Percentiles rank a stretch among this genome's conserved stretches.
These are phyloP conservation scores for Apiosordaria backusii DNA, from an alignment of 495 filamentous ascomycete species.

Conservation along the genomic window DNA sequence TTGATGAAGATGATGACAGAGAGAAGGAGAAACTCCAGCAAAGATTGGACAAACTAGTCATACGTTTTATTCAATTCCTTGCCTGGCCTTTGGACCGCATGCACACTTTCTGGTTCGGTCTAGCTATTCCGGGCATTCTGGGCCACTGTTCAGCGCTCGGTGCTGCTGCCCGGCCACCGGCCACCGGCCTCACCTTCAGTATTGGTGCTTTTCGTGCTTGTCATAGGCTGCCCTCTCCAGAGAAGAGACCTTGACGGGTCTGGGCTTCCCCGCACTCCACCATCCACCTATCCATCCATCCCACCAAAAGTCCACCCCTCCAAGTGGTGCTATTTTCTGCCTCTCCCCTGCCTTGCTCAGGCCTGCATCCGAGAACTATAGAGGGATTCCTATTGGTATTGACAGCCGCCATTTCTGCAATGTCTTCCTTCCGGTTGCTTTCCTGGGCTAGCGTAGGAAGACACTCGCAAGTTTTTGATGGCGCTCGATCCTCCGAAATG, in stretches of 20 bases:
- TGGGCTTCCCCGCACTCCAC: neutral
- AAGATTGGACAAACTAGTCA: neutral
- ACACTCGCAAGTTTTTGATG: neutral
- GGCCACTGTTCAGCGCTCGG: constrained; percentile 1
- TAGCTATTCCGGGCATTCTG: constrained; percentile 2
- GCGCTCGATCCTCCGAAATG: neutral
- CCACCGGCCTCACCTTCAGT: neutral
- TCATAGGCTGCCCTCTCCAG: neutral
- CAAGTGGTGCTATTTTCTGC: no score
- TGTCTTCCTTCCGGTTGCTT: neutral
- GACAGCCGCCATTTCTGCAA: constrained; percentile 3
- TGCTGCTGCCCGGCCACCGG: neutral
- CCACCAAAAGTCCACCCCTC: no score
- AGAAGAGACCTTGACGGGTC: neutral
- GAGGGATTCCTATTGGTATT: neutral
- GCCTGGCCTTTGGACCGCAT: no score
- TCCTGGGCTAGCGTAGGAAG: neutral
- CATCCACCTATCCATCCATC: no score
- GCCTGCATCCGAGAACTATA: neutral
- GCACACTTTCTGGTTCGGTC: neutral
- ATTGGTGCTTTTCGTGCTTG: no score
- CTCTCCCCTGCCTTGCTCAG: neutral
- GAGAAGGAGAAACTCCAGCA: neutral
- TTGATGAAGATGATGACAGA: neutral
- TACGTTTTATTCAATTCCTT: neutral